Conservation (phyloP, 805 yeast species). For the Metschnikowia colocasiae region DNA sequence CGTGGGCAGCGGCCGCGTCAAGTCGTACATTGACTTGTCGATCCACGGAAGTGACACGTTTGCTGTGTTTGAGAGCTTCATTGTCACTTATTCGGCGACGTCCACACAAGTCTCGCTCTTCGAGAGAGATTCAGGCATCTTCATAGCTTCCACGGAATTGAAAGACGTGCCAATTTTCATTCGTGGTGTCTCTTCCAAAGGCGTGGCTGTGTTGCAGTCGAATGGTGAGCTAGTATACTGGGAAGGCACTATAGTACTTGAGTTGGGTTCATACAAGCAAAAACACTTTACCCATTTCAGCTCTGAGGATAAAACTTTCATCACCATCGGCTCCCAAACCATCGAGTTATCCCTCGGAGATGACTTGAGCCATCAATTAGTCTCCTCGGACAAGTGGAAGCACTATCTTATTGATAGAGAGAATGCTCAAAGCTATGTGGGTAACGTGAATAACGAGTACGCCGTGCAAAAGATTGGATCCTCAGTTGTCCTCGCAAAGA, state of each 20-base stretch:
- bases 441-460: background rate
- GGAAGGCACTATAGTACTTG: constrained; percentile 4
- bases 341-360: background rate
- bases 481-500: constrained; percentile 4
- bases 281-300: constrained; percentile 4
- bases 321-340: constrained; percentile 7
- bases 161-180: constrained; percentile 5
- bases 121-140: constrained; percentile 13
- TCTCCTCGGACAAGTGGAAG: background rate
- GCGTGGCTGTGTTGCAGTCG: background rate
- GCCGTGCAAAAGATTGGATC: background rate
- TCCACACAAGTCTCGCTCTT: constrained; percentile 10
- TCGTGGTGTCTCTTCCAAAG: background rate
- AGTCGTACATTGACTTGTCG: constrained; percentile 29
- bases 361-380: background rate
- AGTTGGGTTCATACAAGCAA: constrained; percentile 7
- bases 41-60: constrained; percentile 8
- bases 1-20: constrained; percentile 21
- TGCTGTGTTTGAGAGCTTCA: constrained; percentile 5
- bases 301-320: background rate
- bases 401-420: background rate
- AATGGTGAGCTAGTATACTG: constrained; percentile 8
- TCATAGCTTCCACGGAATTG: constrained; percentile 6
- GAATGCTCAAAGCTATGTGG: background rate
- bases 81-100: constrained; percentile 11